Base-by-base conservation (phyloP, 1,284 basidiomycete genomes). In the Crepidotus sp. region DNA sequence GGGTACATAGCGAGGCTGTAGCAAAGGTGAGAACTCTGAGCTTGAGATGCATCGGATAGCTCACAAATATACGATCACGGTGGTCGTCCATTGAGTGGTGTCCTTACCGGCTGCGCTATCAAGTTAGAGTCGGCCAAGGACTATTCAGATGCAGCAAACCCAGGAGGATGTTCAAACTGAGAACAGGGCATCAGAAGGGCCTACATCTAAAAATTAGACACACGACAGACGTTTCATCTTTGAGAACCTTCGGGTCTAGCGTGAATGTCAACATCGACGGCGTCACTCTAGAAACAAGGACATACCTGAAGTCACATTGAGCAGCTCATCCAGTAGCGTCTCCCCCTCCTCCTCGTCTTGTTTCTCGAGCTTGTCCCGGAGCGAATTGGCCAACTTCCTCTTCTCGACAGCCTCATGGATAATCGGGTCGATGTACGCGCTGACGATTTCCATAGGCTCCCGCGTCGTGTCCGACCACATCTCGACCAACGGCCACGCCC, bases 401-500 rank as follows among this genome's bases (percentile, higher is more conserved):
- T 57, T 54, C 22, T 40, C 15, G n/a, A 56, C 24, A 11, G 65
- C 67, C 13, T 60, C 58, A 31, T 58, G 51, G 19, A 69, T 45
- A 32, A 69, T 64, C 4, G 63, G 66, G 17, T 68, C 59, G 11
- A 73, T 55, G 34, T 63, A 69, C 13, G 56, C 57, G 40, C 64
- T 53, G 6, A 72, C 61, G 0, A 68, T 55, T 8, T 60, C 52
- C 70, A 71, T 70, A 3, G 60, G 61, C 5, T 55, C 46, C 17
- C 43, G 45, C 3, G 58, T 62, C 24, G 53, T 55, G 50, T 71
- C 65, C 11, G 35, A 38, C 37, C 61, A 56, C 11, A 71, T 48
- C 49, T 73, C 70, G 5, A 52, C 46, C 15, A 69, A 53, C 15
- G 67, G 69, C 69, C 69, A 71, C 1, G 48, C 45, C 17, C 51